phyloP scores from a whole-genome alignment of 1,284 basidiomycete genomes.

The Coniferiporia sulphurascens region DNA sequence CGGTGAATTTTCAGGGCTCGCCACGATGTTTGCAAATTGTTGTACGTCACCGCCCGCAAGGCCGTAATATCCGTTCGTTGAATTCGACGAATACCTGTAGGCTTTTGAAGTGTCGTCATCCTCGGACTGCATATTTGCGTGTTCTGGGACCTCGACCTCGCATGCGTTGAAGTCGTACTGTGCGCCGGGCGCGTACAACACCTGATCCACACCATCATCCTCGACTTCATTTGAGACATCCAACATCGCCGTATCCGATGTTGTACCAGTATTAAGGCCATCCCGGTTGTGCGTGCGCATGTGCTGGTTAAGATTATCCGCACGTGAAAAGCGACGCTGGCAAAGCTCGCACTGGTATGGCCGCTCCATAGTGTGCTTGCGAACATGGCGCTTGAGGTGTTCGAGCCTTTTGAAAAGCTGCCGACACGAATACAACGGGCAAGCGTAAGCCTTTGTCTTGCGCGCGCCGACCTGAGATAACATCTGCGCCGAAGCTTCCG shows the following conservation, averaged over 20 bases:
- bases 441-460: conserved; percentile 66
- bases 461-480: conserved; percentile 20
- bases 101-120: conserved; percentile 55
- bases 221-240: conserved; percentile 25
- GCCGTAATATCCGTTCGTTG: conserved; percentile 15
- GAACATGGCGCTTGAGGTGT: conserved; percentile 80
- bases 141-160: conserved; percentile 47
- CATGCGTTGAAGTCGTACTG: conserved; percentile 34
- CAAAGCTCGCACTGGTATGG: conserved; percentile 75
- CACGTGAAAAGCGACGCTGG: conserved; percentile 75
- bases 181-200: conserved; percentile 22
- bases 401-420: conserved; percentile 86
- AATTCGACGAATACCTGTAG: conserved; percentile 50
- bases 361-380: conserved; percentile 86
- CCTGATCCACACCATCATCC: conserved; percentile 27
- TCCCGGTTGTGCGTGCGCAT: conserved; percentile 66
- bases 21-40: conserved; percentile 9
- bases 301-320: conserved; percentile 84
- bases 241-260: conserved; percentile 25
- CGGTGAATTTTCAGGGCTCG: conserved; percentile 18
- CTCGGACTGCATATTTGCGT: conserved; percentile 32
- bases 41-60: background rate
- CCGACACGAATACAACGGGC: conserved; percentile 76
- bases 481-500: background rate
- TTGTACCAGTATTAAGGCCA: conserved; percentile 20